Base-by-base conservation (phyloP, 306 rosid genomes). In the Pterocarpus macrocarpus region DNA sequence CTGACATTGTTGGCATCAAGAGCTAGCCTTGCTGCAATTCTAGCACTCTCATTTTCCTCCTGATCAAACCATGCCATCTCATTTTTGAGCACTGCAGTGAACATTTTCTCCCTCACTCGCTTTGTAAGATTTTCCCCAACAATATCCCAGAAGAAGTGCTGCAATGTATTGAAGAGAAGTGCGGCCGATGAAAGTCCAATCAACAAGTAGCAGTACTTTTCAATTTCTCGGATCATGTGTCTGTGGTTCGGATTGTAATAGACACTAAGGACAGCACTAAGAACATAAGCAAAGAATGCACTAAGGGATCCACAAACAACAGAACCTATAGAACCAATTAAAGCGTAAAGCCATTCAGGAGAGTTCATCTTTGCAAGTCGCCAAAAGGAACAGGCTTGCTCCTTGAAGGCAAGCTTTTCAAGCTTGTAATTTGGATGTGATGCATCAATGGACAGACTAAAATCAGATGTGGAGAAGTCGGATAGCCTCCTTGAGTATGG, bases 41-140 rank as follows among this genome's bases (percentile, higher is more conserved):
- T 86, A 62, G 91, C 97, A 84, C 98, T 94, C 86, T 91, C 97
- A 78, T 94, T 94, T 86, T 92, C 98, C 88, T 91, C 98, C 80
- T 90, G 91, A 68, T 94, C 98, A 68, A 94, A 94, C 98, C 98
- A 94, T 15, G 97, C 98, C 94, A 92, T 90, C 85, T 94, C 98
- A 77, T 92, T 92, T 84, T 91, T 92, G 36, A 94, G 87, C 70
- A 94, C 93, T 1, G 95, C 92, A 32, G 76, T 56, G 81, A 92
- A 85, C 97, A 94, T 90, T 81, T 92, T 91, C 88, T 94, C 97
- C 86, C 98, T 89, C 59, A 94, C 98, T 6, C 98, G 89, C 75
- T 90, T 94, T 0, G 97, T 92, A 22, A 94, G 97, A 73, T 91
- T 94, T 84, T 92, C 98, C 32, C 98, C 97, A 58, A 94, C 97